Evolutionary conservation across 768 basidiomycete species (phyloP).

Genomic region (Tephrocybe sp.): DNA sequence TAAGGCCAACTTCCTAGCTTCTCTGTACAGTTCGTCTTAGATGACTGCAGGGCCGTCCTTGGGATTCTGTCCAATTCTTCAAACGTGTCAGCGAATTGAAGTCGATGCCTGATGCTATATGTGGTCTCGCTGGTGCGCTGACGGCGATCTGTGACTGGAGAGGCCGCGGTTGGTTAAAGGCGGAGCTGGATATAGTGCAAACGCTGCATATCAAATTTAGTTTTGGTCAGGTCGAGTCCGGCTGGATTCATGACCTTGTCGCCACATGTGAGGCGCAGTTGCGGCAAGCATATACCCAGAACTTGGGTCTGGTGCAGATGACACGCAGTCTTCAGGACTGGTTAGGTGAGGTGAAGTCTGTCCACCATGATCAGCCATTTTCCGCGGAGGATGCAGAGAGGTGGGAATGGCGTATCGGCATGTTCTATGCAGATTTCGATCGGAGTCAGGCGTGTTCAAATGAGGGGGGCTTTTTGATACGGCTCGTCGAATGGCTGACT

Average conservation of each 20-base stretch:
- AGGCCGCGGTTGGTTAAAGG: constrained; percentile 1
- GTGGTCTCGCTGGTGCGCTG: neutral
- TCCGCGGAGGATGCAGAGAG: neutral
- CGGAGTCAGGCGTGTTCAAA: neutral
- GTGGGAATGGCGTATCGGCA: neutral
- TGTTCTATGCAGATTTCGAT: constrained; percentile 1
- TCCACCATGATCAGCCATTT: neutral
- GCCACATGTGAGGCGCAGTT: neutral
- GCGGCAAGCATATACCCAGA: neutral
- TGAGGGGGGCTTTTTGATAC: neutral
- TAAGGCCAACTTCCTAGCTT: neutral
- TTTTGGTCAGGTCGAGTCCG: neutral
- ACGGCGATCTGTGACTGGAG: constrained; percentile 1
- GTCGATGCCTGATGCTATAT: neutral
- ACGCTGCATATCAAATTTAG: neutral
- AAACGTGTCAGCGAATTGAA: neutral
- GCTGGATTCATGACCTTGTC: neutral
- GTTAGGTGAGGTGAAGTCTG: neutral
- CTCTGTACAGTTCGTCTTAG: neutral
- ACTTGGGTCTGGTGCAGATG: neutral
- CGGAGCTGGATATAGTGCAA: neutral
- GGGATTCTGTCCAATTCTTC: neutral
- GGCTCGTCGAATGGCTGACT: neutral
- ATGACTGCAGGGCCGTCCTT: neutral
- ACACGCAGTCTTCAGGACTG: neutral